A percentile compares a stretch with the other conserved stretches of the same genome.
These are phyloP conservation scores for Rhodotorula sp. DNA, from an alignment of 1,284 basidiomycete genomes.

Conservation along the genomic window DNA sequence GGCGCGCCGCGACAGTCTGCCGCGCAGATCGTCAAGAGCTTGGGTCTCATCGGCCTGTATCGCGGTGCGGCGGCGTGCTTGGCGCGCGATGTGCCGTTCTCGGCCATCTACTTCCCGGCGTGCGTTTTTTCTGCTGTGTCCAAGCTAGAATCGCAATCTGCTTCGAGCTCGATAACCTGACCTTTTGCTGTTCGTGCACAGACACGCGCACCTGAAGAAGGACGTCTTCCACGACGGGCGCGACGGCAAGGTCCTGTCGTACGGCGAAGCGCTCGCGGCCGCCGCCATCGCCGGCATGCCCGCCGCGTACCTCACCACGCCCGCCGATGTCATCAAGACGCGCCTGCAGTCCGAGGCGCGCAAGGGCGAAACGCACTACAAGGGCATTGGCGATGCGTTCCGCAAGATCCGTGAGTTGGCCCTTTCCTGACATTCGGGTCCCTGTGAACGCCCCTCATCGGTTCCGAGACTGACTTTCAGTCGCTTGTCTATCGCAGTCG, in stretches of 20 bases:
- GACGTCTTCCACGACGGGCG: conserved; percentile 95
- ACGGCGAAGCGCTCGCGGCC: conserved; percentile 81
- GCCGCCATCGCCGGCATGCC: conserved; percentile 88
- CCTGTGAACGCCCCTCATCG: too few species aligned
- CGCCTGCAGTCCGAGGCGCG: conserved; percentile 93
- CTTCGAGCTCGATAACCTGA: not conserved
- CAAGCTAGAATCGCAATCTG: too few species aligned
- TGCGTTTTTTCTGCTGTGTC: conserved; percentile 39
- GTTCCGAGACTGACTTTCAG: not conserved
- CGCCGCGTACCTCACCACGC: conserved; percentile 59
- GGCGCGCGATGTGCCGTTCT: conserved; percentile 90
- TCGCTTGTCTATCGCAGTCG: conserved; percentile 23
- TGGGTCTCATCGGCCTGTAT: conserved; percentile 91
- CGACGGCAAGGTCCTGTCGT: conserved; percentile 87
- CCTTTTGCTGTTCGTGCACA: not conserved
- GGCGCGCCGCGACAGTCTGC: conserved; percentile 79
- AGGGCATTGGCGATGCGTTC: conserved; percentile 86
- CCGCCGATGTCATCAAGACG: conserved; percentile 95
- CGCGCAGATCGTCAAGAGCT: conserved; percentile 84
- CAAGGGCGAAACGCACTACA: conserved; percentile 89
- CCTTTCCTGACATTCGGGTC: not conserved
- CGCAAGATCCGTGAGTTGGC: conserved; percentile 73
- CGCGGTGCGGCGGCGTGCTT: conserved; percentile 80
- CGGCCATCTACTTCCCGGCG: conserved; percentile 59
- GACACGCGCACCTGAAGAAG: conserved; percentile 63